phyloP scores from a whole-genome alignment of 345 rosid species.

The Sonneratia alba region DNA sequence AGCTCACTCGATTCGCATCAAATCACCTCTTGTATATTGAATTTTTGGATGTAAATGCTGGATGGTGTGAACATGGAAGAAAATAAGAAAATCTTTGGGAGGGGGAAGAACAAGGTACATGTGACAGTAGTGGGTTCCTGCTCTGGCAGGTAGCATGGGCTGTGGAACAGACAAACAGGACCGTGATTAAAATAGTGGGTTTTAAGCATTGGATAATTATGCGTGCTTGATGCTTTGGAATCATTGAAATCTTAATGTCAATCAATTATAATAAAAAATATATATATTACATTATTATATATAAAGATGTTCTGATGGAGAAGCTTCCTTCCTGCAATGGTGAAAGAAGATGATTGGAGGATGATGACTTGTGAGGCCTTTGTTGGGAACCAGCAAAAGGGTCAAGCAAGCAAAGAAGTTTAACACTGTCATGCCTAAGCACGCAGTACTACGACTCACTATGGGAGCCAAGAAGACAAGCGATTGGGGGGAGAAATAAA shows the following conservation, averaged over 20 bases:
- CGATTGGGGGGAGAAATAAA: too few species aligned
- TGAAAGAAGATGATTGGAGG: too few species aligned
- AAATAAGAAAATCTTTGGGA: neutral
- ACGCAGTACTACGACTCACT: too few species aligned
- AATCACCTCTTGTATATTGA: too few species aligned
- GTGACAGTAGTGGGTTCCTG: constrained; percentile 13
- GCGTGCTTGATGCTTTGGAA: constrained; percentile 10
- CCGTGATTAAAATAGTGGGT: neutral
- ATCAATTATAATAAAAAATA: neutral
- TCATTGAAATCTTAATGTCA: constrained; percentile 1
- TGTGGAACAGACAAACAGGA: neutral
- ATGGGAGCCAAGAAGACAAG: too few species aligned
- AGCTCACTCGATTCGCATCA: too few species aligned
- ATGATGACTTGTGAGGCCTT: too few species aligned
- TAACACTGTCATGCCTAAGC: too few species aligned
- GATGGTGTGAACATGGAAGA: neutral
- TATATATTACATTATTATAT: neutral
- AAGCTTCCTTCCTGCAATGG: too few species aligned
- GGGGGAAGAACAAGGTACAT: constrained; percentile 3
- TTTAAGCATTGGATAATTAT: neutral
- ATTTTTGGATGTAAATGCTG: neutral
- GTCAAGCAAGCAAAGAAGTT: too few species aligned
- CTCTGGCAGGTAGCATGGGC: constrained; percentile 17
- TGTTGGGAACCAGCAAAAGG: too few species aligned
- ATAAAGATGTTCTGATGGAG: too few species aligned